Evolutionary conservation across 257 asterid species (phyloP), one percentile per base, ranked within the genome.

Genomic region (Henckelia pumila): DNA sequence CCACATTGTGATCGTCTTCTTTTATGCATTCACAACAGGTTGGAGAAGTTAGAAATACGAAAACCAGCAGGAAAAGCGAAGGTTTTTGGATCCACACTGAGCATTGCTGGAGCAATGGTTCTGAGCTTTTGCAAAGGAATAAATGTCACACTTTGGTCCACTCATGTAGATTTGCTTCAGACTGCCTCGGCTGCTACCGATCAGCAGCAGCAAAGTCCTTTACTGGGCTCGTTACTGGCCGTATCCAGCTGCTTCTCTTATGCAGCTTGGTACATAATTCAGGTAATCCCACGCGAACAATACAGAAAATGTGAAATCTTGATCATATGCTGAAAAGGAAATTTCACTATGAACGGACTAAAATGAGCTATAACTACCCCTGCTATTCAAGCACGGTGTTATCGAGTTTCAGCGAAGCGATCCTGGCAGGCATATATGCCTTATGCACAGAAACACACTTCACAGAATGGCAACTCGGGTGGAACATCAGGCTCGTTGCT

Each of bases 401-500:
- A 0, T 56, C 71, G 69, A 64, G 80, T 23, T 64, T 77, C 50
- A 66, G 19, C 32, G 74, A 81, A 26, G 73, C 78, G 37, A 69
- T 77, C 26, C 73, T 72, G 30, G 56, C 83, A 8, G 77, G 66
- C 24, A 49, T 67, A 22, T 75, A 67, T 33, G 77, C 78, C 11
- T 37, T 72, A 30, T 67, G 59, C 2, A 49, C 60, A 0, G 82
- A 82, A 52, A 68, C 68, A n/a, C 52, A 47, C 47, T 59, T 26
- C 60, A 26, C 64, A 4, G 75, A 74, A 44, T 82, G 84, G 87
- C 77, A 61, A 65, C 75, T 82, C 7, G 87, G 87, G 19, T 75
- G 80, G 81, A 55, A 82, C 37, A 66, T 75, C 26, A 77, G 68
- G 59, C 78, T 82, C 55, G 19, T 79, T 7, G 58, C 81, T 8